Evolutionary conservation across 805 yeast species (phyloP).

Genomic region (Metschnikowia bowlesiae): DNA sequence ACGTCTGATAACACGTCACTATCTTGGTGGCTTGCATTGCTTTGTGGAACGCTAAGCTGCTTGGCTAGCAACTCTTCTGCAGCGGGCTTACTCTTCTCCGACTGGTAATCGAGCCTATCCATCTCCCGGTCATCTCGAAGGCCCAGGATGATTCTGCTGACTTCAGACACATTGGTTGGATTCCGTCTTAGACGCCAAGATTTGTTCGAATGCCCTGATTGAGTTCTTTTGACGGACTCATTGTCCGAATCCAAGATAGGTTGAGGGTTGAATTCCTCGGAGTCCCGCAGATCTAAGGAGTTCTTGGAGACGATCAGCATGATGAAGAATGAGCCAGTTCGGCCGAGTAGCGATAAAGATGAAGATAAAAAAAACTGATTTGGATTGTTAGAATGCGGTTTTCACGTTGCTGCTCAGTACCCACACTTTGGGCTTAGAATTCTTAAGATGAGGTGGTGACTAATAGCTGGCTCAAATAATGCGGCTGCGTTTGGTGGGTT

Average conservation of each 20-base stretch:
- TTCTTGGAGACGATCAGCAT: constrained; percentile 8
- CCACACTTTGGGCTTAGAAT: background rate
- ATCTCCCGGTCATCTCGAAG: constrained; percentile 16
- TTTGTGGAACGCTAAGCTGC: constrained; percentile 5
- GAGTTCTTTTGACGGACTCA: background rate
- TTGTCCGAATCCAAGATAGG: constrained; percentile 4
- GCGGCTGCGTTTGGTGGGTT: constrained; percentile 1
- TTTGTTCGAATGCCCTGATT: constrained; percentile 5
- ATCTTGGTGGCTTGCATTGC: background rate
- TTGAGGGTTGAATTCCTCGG: constrained; percentile 7
- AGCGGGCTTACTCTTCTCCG: constrained; percentile 9
- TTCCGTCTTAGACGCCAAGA: constrained; percentile 9
- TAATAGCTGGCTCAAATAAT: background rate
- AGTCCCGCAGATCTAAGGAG: constrained; percentile 5
- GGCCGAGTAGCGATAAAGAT: background rate
- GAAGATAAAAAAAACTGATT: too few relatives aligned
- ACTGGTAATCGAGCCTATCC: constrained; percentile 11
- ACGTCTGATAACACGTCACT: background rate
- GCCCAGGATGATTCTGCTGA: constrained; percentile 14
- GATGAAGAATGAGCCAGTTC: background rate
- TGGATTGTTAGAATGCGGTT: too few relatives aligned
- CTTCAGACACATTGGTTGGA: constrained; percentile 11
- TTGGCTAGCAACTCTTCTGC: constrained; percentile 12
- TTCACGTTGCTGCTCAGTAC: background rate
- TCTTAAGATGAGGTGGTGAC: background rate